Percentiles rank a stretch among this genome's conserved stretches.
Evolutionary conservation across 768 basidiomycete species (phyloP).

Genomic region (Collybiopsis confluens): DNA sequence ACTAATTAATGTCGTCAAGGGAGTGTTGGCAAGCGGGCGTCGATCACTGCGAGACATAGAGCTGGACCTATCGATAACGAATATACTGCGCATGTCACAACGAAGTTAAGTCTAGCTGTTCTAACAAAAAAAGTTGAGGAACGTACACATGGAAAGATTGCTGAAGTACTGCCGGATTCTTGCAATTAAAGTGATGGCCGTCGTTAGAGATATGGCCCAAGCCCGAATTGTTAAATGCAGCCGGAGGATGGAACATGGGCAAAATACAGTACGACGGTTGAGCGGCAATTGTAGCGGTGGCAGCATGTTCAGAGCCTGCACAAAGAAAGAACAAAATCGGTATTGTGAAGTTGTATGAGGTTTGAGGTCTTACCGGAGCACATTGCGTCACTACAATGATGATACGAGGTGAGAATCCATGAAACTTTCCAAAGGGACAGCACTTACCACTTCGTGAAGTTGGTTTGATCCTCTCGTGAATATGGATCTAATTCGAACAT

Average conservation of each 20-base stretch:
- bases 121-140: not conserved
- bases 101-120: not conserved
- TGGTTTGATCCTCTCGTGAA: slow-evolving; percentile 49
- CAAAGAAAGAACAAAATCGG: not conserved
- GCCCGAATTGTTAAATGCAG: slow-evolving; percentile 22
- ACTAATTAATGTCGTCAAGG: slow-evolving; percentile 33
- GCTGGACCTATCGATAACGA: slow-evolving; percentile 53
- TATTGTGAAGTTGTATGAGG: not conserved
- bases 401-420: not conserved
- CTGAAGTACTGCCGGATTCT: slow-evolving; percentile 46
- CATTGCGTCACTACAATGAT: slow-evolving; percentile 39
- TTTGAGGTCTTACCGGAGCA: slow-evolving; percentile 34
- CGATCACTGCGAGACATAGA: slow-evolving; percentile 45
- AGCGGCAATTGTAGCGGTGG: slow-evolving; percentile 29
- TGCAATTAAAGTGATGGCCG: slow-evolving; percentile 51
- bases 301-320: slow-evolving; percentile 49
- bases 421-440: not conserved
- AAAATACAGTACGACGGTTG: slow-evolving; percentile 52
- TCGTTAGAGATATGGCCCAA: slow-evolving; percentile 52
- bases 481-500: slow-evolving; percentile 45
- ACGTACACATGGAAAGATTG: slow-evolving; percentile 61
- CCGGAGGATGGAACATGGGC: slow-evolving; percentile 46
- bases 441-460: slow-evolving; percentile 51
- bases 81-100: slow-evolving; percentile 32
- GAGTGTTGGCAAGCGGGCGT: slow-evolving; percentile 40